Evolutionary conservation across 2,329 filamentous ascomycete genomes (phyloP).

Genomic region (Epichloe sp.): DNA sequence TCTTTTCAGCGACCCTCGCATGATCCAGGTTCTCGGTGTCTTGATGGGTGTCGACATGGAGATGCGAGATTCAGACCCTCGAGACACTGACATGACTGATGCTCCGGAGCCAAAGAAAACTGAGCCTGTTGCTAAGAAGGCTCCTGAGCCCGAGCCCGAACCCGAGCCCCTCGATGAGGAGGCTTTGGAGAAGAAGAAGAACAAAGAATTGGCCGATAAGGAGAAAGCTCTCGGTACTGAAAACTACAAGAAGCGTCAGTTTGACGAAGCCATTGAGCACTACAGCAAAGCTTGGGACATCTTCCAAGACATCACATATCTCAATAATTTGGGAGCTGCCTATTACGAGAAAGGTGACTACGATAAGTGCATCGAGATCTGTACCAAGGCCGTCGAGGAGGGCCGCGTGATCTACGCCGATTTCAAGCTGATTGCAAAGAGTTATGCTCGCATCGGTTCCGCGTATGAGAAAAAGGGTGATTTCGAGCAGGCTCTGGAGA

Average conservation of each 20-base stretch:
- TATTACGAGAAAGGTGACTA: slow-evolving; percentile 96
- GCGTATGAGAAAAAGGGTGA: slow-evolving; percentile 86
- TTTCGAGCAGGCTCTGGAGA: slow-evolving; percentile 64
- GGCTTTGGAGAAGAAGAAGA: slow-evolving; percentile 71
- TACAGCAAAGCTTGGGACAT: slow-evolving; percentile 92
- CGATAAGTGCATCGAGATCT: slow-evolving; percentile 72
- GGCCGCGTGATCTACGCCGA: slow-evolving; percentile 83
- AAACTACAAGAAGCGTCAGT: slow-evolving; percentile 96
- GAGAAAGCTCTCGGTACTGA: slow-evolving; percentile 91
- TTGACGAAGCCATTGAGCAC: slow-evolving; percentile 87
- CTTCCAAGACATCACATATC: slow-evolving; percentile 92
- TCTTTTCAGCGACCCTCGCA: slow-evolving; percentile 77
- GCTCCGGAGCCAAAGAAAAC: slow-evolving; percentile 30
- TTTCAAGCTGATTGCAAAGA: slow-evolving; percentile 97
- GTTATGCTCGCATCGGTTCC: slow-evolving; percentile 90
- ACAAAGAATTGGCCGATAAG: slow-evolving; percentile 84
- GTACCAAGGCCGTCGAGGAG: slow-evolving; percentile 78
- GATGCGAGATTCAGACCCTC: slow-evolving; percentile 24
- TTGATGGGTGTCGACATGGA: slow-evolving; percentile 87
- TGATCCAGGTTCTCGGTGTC: slow-evolving; percentile 89
- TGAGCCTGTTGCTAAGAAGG: slow-evolving; percentile 37
- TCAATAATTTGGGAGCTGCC: slow-evolving; percentile 91
- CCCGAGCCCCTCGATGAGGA: slow-evolving; percentile 71
- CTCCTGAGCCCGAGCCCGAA: slow-evolving; percentile 37
- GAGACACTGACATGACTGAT: slow-evolving; percentile 67